Conservation (phyloP, 495 filamentous ascomycete species). For the Aspergillus panamensis region DNA sequence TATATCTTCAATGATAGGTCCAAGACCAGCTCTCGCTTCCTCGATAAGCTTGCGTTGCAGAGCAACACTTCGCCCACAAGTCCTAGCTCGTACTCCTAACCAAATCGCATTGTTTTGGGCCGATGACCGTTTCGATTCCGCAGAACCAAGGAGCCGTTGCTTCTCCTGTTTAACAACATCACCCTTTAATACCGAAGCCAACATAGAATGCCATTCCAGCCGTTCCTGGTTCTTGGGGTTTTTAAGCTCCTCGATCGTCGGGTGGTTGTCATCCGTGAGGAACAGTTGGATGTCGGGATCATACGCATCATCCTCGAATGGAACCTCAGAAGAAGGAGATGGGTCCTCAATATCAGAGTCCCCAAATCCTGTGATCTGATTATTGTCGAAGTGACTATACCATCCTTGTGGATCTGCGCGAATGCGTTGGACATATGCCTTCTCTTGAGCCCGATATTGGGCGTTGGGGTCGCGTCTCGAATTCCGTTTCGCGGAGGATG, state of each 20-base stretch:
- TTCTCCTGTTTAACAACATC: conserved; percentile 98
- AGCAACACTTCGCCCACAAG: conserved; percentile 76
- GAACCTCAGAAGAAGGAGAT: conserved; percentile 78
- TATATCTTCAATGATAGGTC: conserved; percentile 75
- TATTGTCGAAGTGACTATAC: conserved; percentile 70
- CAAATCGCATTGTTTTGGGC: conserved; percentile 81
- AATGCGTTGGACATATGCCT: conserved; percentile 74
- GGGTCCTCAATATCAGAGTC: conserved; percentile 90
- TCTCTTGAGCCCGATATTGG: conserved; percentile 78
- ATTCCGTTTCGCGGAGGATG: conserved; percentile 50
- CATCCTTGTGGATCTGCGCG: conserved; percentile 64
- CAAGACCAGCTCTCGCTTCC: conserved; percentile 66
- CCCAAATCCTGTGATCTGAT: conserved; percentile 58
- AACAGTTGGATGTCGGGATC: conserved; percentile 93
- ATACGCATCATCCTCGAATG: conserved; percentile 77
- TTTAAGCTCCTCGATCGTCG: conserved; percentile 82
- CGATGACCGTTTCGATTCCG: conserved; percentile 69
- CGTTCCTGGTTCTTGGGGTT: conserved; percentile 86
- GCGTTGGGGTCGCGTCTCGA: conserved; percentile 65
- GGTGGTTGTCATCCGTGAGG: conserved; percentile 78
- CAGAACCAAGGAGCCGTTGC: conserved; percentile 81
- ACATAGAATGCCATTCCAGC: conserved; percentile 97
- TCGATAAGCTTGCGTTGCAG: conserved; percentile 81
- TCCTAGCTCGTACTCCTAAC: conserved; percentile 77
- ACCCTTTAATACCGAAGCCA: conserved; percentile 90